Evolutionary conservation across 1,284 basidiomycete genomes (phyloP), one percentile per base, ranked within the genome.

Genomic region (Somion occarium): DNA sequence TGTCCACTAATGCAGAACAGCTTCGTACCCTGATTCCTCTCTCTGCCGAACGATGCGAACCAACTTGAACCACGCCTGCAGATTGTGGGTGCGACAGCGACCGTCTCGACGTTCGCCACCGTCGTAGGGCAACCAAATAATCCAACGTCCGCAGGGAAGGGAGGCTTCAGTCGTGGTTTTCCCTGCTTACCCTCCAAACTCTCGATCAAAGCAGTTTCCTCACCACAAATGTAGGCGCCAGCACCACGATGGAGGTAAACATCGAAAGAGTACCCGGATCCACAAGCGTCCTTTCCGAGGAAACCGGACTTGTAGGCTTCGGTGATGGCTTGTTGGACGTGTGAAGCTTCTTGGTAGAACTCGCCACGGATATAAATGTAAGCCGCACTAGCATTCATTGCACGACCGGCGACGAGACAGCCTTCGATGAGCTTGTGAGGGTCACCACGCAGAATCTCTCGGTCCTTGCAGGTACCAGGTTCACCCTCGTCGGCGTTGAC

Each of bases 361-460:
- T 99, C 96, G 63, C 96, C 96, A 60, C 97, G 94, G 63, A 98
- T 94, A 74, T 98, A 99, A 70, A 99, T 99, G 79, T 98, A 99
- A 26, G 96, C 96, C 51, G 95, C 93, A 52, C 73, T 96, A 46
- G 95, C 96, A 71, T 98, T 98, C 96, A 98, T 99, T 18, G 80
- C 88, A 53, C 96, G 88, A n/a, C 96, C 96, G 44, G 96, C 96
- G 53, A 99, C 89, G 47, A 99, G 83, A 70, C 97, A 99, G 26
- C 96, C 96, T 71, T 99, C 97, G 62, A 99, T 80, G 53, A 99
- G 88, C 69, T 98, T 99, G 78, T 98, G 96, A 1, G 96, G 96
- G 71, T 98, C 96, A 27, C 95, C 95, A 53, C 97, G 91, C 68
- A 98, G 80, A 64, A 98, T 98, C 73, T 99, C 96, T 45, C 96